Evolutionary conservation across 495 filamentous ascomycete genomes (phyloP).

Genomic region (Aspergillus conjunctus): DNA sequence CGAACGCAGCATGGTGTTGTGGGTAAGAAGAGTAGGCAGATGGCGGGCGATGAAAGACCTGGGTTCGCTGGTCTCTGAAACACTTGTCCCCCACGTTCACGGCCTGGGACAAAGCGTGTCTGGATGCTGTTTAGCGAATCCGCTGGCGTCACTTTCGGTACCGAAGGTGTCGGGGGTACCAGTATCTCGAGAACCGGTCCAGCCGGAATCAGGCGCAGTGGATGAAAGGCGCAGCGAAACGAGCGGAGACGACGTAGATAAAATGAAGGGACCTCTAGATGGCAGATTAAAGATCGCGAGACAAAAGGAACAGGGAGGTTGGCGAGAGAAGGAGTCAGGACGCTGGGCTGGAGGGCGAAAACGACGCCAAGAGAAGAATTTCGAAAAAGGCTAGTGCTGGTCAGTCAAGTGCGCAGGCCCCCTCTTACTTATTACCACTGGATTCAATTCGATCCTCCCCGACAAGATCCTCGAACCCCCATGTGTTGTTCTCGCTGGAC

Average conservation of each 20-base stretch:
- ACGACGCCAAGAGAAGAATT: constrained; percentile 30
- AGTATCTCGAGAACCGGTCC: constrained; percentile 19
- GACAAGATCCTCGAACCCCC: constrained; percentile 28
- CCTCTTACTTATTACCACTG: constrained; percentile 32
- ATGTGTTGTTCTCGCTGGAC: constrained; percentile 13
- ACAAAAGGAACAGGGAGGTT: constrained; percentile 1
- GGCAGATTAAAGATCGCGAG: neutral
- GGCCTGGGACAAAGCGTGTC: neutral
- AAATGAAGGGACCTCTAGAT: neutral
- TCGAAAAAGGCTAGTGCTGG: constrained; percentile 26
- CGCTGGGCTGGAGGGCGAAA: constrained; percentile 7
- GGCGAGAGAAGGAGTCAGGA: neutral
- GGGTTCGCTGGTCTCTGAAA: neutral
- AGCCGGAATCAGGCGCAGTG: constrained; percentile 15
- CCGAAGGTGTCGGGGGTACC: constrained; percentile 11
- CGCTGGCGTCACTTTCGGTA: constrained; percentile 5
- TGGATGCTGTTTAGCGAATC: constrained; percentile 1
- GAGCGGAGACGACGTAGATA: neutral
- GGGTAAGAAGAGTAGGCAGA: neutral
- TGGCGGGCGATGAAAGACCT: neutral
- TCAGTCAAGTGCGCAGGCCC: constrained; percentile 30
- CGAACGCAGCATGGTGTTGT: constrained; percentile 39
- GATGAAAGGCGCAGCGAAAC: constrained; percentile 3
- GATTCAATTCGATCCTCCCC: constrained; percentile 34
- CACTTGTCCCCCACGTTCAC: neutral